Evolutionary conservation across 257 asterid genomes (phyloP), one percentile per base, ranked within the genome.

Genomic region (Solanum corneliomulleri): DNA sequence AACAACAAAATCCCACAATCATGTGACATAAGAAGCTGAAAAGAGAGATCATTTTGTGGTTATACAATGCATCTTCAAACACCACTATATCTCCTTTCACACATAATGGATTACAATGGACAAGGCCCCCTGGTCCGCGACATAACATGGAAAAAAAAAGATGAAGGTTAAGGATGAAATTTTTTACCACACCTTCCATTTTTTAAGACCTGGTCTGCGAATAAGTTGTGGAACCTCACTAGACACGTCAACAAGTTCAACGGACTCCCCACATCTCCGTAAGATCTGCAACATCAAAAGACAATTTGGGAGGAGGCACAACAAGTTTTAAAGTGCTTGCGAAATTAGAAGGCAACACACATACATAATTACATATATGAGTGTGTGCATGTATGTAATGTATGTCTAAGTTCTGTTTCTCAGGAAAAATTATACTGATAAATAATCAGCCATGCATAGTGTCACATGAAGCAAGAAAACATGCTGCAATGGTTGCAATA

Each of bases 151-250:
- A 3, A 25, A 80, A 74, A 37, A 37, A 82, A 41, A 41, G 31
- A 87, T 42, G 87, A 84, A 84, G 21, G 12, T 39, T 49, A 75
- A 49, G 66, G 85, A 66, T 69, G 16, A 44, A 25, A 11, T 3
- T 42, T 1, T 58, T 18, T 66, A 86, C 75, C 49, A 89, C 91
- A 86, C 99, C 97, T 93, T 97, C 99, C 99, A 97, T 88, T 86
- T 92, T 90, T 96, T 96, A 66, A 97, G 92, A 87, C 99, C 99
- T 86, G 96, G 99, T 88, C 99, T 92, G 89, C 98, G 96, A 87
- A 90, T 92, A 90, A 97, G 99, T 91, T 94, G 94, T 39, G 98
- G 98, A 91, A 96, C 95, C 91, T 95, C 96, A 84, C 87, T 83
- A 81, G 99, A 96, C 89, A 94, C 98, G 87, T 97, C 99, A 87